Evolutionary conservation across 768 basidiomycete species (phyloP).

Genomic region (Mycena vulgaris): DNA sequence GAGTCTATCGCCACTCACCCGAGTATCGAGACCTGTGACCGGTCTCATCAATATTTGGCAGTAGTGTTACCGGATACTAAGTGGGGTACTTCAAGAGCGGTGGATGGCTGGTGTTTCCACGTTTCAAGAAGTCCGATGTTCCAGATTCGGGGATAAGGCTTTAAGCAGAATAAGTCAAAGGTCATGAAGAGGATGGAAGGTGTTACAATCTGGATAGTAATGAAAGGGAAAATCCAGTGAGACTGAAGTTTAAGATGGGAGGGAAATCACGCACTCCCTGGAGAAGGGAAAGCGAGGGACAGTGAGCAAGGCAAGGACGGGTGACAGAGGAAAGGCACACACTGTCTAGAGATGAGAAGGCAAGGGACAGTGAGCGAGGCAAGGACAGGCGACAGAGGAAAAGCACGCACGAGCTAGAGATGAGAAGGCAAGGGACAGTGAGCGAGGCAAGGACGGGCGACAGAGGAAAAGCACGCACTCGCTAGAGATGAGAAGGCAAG

Average conservation of each 20-base stretch:
- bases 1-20: no score
- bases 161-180: neutral
- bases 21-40: no score
- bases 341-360: conserved; percentile 4
- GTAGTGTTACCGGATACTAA: no score
- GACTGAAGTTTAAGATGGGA: neutral
- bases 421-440: no score
- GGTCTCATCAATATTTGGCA: no score
- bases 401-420: neutral
- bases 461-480: no score
- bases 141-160: neutral
- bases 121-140: neutral
- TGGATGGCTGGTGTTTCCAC: neutral
- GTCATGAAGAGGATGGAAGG: conserved; percentile 1
- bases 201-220: neutral
- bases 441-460: no score
- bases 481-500: no score
- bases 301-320: neutral
- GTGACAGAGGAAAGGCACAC: neutral
- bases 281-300: neutral
- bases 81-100: no score
- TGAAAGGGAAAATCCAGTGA: neutral
- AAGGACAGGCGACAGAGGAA: neutral
- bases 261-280: neutral
- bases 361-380: neutral